Base-by-base conservation (phyloP, 208 protist species). In the Acanthamoeba healyi region DNA sequence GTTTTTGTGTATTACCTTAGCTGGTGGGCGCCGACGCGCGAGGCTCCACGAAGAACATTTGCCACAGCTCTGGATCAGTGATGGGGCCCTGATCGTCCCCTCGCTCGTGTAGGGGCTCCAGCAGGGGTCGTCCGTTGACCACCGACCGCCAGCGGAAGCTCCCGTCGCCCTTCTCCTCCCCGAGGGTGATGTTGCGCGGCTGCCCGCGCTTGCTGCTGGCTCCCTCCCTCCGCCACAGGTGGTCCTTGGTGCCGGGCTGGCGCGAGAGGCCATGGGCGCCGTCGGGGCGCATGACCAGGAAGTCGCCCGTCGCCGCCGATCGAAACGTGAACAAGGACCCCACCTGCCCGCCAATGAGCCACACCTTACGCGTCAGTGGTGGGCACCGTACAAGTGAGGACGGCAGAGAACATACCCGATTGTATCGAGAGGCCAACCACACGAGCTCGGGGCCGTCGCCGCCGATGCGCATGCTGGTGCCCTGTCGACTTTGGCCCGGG, bases 1-100 rank as follows among this genome's bases (percentile, higher is more conserved):
- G n/a, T 56, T 56, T 56, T 7, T 56, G 49, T 7, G 14, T 49
- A 12, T 49, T 49, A 15, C 7, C 12, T 56, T 56, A 56, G 12
- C 14, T 1, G 15, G 49, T 17, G 2, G 49, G 49, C 15, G 49
- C 3, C 22, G 49, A 19, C 1, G 9, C 1, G 12, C 67, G 29
- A 24, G 67, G 67, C 34, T 77, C 67, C 67, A 77, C 67, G 38
- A 77, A 77, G n/a, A 77, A 77, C 36, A 77, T n/a, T 42, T 77
- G 67, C 67, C 67, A 77, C 67, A 77, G 36, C 17, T 77, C 67
- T 7, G 61, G 29, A 36, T 26, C 26, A 70, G n/a, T n/a, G n/a
- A n/a, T n/a, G 7, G 29, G 34, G 29, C 44, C 19, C n/a, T 65
- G 58, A 17, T 65, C 58, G 5, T 2, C 26, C 3, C 67, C 32